These are phyloP conservation scores for Camelina sativa DNA, from an alignment of 345 rosid species.

Conservation along the genomic window DNA sequence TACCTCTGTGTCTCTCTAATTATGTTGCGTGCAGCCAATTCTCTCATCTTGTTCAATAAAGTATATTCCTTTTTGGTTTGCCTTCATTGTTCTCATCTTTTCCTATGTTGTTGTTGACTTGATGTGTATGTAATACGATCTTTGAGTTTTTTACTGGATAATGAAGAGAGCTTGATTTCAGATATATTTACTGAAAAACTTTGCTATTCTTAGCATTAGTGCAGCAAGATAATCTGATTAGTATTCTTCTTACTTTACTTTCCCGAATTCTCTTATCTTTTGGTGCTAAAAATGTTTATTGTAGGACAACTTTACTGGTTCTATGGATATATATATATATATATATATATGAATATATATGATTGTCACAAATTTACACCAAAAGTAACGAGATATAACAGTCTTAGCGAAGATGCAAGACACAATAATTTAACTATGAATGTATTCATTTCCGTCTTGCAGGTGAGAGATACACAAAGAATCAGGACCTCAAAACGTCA, in stretches of 20 bases:
- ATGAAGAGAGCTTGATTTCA: conserved; percentile 9
- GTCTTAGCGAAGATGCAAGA: neutral
- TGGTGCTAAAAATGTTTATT: too few relatives aligned
- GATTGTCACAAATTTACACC: too few relatives aligned
- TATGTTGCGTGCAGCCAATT: neutral
- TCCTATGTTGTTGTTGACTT: neutral
- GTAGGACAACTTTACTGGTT: too few relatives aligned
- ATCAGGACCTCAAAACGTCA: neutral
- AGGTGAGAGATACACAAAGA: neutral
- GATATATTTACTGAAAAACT: too few relatives aligned
- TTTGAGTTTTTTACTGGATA: conserved; percentile 13
- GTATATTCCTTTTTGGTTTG: neutral
- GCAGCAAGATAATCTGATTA: too few relatives aligned
- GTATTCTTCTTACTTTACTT: too few relatives aligned
- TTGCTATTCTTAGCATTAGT: too few relatives aligned
- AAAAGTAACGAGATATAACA: too few relatives aligned
- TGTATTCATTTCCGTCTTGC: neutral
- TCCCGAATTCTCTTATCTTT: too few relatives aligned
- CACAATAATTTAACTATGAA: neutral
- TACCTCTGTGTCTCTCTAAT: conserved; percentile 46
- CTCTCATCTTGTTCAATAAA: conserved; percentile 18
- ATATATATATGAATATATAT: too few relatives aligned
- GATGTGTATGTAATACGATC: conserved; percentile 26
- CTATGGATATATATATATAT: too few relatives aligned
- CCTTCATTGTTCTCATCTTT: neutral